Base-by-base conservation (phyloP, 495 filamentous ascomycete genomes). In the Cairneyella variabilis region DNA sequence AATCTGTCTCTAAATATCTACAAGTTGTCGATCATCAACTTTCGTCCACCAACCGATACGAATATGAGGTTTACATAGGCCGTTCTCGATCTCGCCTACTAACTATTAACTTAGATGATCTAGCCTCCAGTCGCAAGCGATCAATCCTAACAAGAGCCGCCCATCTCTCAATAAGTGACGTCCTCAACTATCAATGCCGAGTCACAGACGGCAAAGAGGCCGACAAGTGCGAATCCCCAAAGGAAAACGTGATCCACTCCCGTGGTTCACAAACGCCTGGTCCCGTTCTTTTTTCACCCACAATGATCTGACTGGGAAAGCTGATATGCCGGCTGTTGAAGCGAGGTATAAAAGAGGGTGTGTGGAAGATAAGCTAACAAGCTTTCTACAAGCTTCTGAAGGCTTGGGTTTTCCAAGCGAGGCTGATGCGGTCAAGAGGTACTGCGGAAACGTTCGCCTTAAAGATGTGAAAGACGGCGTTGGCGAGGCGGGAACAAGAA, bases 271-370 rank as follows among this genome's bases (percentile, higher is more conserved):
- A 23, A 45, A 45, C 14, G 25, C n/a, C 6, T 45, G 42, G 42
- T 22, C 20, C 25, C 21, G 7, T 25, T 45, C 42, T 0, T 45
- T 45, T 23, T 45, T 27, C 21, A n/a, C n/a, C 42, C 42, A 27
- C 42, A 20, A 45, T 45, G 0, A 26, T 27, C 42, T 45, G 10
- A 27, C 21, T 17, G 42, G 42, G 25, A 45, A 45, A 27, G 42
- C 23, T 45, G 42, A 45, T 11, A 23, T 45, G 21, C 42, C 42
- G 23, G 42, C 42, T 45, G 42, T 27, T 12, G 42, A 45, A 27
- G 42, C 12, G 16, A 23, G 20, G 17, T 14, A 26, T 25, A 17
- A 27, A 8, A 11, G 23, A n/a, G n/a, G 42, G 16, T 20, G 42
- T 11, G 16, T 45, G 16, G 17, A 45, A 27, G 42, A 45, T 27